Evolutionary conservation across 1,284 basidiomycete genomes (phyloP).

Genomic region (Moesziomyces globuligerus): DNA sequence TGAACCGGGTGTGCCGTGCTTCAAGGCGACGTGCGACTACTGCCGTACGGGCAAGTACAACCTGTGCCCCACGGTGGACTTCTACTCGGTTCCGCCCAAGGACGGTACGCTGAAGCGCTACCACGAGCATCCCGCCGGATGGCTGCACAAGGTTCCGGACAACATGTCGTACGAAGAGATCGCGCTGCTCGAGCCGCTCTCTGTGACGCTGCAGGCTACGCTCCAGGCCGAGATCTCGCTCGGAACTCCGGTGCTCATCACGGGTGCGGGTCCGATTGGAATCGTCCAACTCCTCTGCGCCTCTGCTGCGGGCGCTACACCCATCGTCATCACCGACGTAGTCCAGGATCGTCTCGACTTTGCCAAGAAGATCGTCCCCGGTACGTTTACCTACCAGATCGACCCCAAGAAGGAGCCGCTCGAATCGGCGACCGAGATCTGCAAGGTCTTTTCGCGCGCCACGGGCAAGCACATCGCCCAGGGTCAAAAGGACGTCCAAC

Average conservation of each 20-base stretch:
- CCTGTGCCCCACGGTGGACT: constrained; percentile 66
- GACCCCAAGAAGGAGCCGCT: constrained; percentile 32
- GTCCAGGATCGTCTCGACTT: constrained; percentile 71
- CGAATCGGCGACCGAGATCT: constrained; percentile 53
- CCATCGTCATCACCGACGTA: constrained; percentile 72
- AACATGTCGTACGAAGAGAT: constrained; percentile 70
- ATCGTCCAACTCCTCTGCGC: constrained; percentile 71
- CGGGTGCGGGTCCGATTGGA: constrained; percentile 70
- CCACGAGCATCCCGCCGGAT: constrained; percentile 71
- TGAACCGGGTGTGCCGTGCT: constrained; percentile 70
- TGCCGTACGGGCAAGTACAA: constrained; percentile 72
- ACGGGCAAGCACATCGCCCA: constrained; percentile 39
- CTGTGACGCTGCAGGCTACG: constrained; percentile 72
- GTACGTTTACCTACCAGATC: constrained; percentile 68
- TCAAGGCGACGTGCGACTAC: constrained; percentile 69
- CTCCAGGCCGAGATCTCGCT: constrained; percentile 70
- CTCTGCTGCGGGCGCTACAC: constrained; percentile 71
- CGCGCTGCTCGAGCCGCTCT: constrained; percentile 71
- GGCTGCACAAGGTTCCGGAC: constrained; percentile 71
- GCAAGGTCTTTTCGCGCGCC: constrained; percentile 51
- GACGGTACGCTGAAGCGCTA: constrained; percentile 67
- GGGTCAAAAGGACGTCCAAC: constrained; percentile 41
- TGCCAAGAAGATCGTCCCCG: constrained; percentile 70
- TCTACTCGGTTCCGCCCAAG: constrained; percentile 67
- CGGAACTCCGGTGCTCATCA: constrained; percentile 64